Evolutionary conservation across 2,329 filamentous ascomycete species (phyloP), one percentile per base, ranked within the genome.

Genomic region (Aureobasidium sp.): DNA sequence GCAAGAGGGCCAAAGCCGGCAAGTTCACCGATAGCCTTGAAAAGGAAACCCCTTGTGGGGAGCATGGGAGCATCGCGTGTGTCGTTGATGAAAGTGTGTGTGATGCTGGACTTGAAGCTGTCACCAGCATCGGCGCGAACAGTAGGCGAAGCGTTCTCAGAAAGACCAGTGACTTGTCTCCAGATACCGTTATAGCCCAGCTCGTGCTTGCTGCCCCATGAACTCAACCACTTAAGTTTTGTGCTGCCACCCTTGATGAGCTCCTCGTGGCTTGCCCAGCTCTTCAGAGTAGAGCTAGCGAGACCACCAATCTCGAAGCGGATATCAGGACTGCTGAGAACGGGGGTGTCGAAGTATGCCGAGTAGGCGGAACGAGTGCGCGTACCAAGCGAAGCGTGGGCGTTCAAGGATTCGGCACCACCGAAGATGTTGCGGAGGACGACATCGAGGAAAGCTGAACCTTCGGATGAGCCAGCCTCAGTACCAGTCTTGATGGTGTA

Each of bases 261-360:
- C 75, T 99, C 93, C 69, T 97, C 93, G 71, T 99, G 93, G 66
- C 90, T 94, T 27, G 94, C 91, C 89, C 91, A 97, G 13, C 86
- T 84, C 76, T 97, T 97, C 65, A 93, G 84, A 0, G 90, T 95
- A 48, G 90, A 87, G 65, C 90, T 96, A 10, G 88, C 86, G 48
- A 96, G 79, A 1, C 83, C 91, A 66, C 96, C 92, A 63, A 96
- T 69, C 67, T 93, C 87, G 64, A 91, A 79, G 64, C 88, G 83
- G 68, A 91, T 78, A 71, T 96, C 87, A 0, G 94, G 92, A 72
- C 96, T 89, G 75, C 89, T 90, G 61, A 89, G 79, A 50, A 99
- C 79, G 0, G 94, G 94, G 0, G 90, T 87, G 64, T 91, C 87
- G 64, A 97, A 88, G 62, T 86, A 86, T 60, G 90, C 90, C 66